Evolutionary conservation across 2,329 filamentous ascomycete species (phyloP).

Genomic region (Sclerotinia minor): DNA sequence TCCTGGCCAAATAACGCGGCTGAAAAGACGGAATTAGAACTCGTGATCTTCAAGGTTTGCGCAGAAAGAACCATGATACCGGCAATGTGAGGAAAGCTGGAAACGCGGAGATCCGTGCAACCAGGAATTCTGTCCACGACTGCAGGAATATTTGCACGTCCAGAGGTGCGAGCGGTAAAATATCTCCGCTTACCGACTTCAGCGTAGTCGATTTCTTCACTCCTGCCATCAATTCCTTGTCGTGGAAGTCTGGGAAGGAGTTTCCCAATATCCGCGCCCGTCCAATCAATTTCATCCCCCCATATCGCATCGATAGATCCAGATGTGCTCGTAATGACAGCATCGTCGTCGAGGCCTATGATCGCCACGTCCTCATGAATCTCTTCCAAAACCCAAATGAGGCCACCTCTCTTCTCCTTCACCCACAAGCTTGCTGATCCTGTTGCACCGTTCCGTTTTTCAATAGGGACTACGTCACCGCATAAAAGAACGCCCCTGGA

Average conservation of each 20-base stretch:
- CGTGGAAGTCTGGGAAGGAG: conserved; percentile 82
- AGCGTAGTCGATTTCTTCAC: conserved; percentile 74
- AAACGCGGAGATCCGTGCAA: conserved; percentile 74
- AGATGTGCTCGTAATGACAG: conserved; percentile 65
- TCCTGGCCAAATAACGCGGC: conserved; percentile 88
- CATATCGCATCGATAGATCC: conserved; percentile 87
- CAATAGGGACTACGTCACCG: conserved; percentile 96
- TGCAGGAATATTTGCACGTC: conserved; percentile 79
- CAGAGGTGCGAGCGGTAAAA: conserved; percentile 80
- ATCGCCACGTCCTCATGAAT: conserved; percentile 91
- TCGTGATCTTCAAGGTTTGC: conserved; percentile 74
- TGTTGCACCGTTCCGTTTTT: conserved; percentile 88
- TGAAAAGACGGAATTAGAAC: conserved; percentile 93
- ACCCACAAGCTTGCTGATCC: conserved; percentile 97
- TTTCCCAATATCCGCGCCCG: conserved; percentile 72
- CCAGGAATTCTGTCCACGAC: conserved; percentile 73
- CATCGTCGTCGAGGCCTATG: conserved; percentile 74
- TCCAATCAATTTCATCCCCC: conserved; percentile 66
- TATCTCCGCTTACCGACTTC: conserved; percentile 70
- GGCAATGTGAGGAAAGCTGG: conserved; percentile 95
- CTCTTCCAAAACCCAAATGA: conserved; percentile 98
- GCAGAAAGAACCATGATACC: conserved; percentile 94
- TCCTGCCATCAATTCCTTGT: conserved; percentile 67
- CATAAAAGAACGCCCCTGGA: conserved; percentile 89
- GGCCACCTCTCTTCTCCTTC: conserved; percentile 88